A percentile compares a stretch with the other conserved stretches of the same genome.
Conservation (phyloP, 805 yeast genomes). For the Isabelozyma gotoi region DNA sequence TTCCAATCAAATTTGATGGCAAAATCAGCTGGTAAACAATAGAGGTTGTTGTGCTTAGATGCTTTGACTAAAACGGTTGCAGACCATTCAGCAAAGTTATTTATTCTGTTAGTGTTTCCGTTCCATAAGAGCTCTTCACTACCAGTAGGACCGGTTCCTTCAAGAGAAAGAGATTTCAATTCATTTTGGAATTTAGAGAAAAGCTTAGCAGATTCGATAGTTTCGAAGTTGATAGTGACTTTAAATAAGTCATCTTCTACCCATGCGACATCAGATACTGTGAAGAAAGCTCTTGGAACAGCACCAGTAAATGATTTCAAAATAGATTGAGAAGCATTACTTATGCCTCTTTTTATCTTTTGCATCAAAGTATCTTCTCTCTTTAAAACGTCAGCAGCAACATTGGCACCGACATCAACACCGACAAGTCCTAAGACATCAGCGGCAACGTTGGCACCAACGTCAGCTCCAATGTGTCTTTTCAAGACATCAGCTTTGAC, state of each 20-base stretch:
- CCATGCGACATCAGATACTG: constrained; percentile 18
- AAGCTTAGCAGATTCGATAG: constrained; percentile 13
- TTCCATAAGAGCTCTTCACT: constrained; percentile 1
- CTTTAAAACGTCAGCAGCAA: constrained; percentile 5
- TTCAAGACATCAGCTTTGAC: constrained; percentile 5
- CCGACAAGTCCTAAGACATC: constrained; percentile 7
- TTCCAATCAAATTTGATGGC: constrained; percentile 13
- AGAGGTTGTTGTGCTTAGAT: constrained; percentile 8
- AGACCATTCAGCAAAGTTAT: constrained; percentile 15
- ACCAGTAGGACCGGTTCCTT: constrained; percentile 9
- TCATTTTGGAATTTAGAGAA: constrained; percentile 9
- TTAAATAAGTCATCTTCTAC: constrained; percentile 16
- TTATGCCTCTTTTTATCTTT: constrained; percentile 4
- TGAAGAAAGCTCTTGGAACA: constrained; percentile 23
- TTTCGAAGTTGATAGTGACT: constrained; percentile 16
- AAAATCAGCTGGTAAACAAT: constrained; percentile 17
- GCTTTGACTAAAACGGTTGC: constrained; percentile 14
- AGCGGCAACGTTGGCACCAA: constrained; percentile 4
- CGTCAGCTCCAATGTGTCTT: constrained; percentile 8
- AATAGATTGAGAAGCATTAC: constrained; percentile 8
- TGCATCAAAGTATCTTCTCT: constrained; percentile 1
- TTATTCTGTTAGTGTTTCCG: constrained; percentile 3
- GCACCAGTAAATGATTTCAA: constrained; percentile 5
- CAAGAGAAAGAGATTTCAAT: constrained; percentile 7
- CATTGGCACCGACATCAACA: constrained; percentile 8